These are phyloP conservation scores for Trypanosoma theileri DNA, from an alignment of 208 protist genomes.

Conservation along the genomic window DNA sequence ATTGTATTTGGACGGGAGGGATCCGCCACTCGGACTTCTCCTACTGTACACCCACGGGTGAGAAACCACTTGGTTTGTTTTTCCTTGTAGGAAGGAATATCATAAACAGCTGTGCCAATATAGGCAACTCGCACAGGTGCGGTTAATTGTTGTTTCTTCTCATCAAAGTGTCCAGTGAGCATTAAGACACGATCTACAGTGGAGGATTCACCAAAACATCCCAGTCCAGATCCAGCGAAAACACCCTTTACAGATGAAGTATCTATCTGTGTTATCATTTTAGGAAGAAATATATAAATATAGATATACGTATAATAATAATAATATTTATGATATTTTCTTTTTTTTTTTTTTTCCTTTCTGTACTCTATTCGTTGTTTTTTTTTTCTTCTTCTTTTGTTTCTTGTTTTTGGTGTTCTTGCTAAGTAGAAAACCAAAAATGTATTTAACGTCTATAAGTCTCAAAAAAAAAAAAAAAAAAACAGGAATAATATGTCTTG, in stretches of 20 bases:
- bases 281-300: background rate
- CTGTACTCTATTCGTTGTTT: too few species aligned
- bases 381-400: too few species aligned
- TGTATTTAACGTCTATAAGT: too few species aligned
- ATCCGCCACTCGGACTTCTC: slow-evolving; percentile 57
- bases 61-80: slow-evolving; percentile 49
- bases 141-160: slow-evolving; percentile 11
- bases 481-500: too few species aligned
- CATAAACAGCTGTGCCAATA: slow-evolving; percentile 89
- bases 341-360: slow-evolving; percentile 13
- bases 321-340: background rate
- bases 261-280: slow-evolving; percentile 25
- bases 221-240: slow-evolving; percentile 63
- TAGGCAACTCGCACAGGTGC: slow-evolving; percentile 62
- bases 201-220: slow-evolving; percentile 41
- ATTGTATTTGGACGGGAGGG: slow-evolving; percentile 30
- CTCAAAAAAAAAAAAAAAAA: too few species aligned
- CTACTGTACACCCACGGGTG: slow-evolving; percentile 56
- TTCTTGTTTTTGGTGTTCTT: too few species aligned
- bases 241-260: slow-evolving; percentile 46
- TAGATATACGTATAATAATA: background rate
- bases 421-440: too few species aligned
- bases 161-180: slow-evolving; percentile 38
- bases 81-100: slow-evolving; percentile 45
- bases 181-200: slow-evolving; percentile 63